These are phyloP conservation scores for Scortechinia acanthostroma DNA, from an alignment of 2,329 filamentous ascomycete genomes.

Conservation along the genomic window DNA sequence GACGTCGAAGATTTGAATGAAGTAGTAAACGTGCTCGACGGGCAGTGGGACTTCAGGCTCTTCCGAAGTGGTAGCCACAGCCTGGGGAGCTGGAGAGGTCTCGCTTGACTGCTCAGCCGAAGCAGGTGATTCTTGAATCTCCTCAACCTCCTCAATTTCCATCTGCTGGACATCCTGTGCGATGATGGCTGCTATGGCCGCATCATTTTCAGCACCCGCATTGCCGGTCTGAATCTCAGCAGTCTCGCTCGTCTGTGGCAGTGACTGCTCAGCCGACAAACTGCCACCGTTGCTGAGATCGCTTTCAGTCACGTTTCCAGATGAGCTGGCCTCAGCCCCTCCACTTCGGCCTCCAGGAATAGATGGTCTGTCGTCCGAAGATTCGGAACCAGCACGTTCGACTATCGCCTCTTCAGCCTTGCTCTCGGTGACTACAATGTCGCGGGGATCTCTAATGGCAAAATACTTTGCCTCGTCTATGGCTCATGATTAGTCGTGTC, in stretches of 20 bases:
- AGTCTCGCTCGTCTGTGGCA: no score
- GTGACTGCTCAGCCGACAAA: no score
- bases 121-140: not conserved
- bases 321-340: slow-evolving; percentile 14
- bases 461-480: slow-evolving; percentile 22
- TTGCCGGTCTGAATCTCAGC: no score
- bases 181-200: not conserved
- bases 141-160: not conserved
- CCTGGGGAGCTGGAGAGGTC: not conserved
- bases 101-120: not conserved
- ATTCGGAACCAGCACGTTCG: not conserved
- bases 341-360: no score
- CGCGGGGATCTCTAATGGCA: slow-evolving; percentile 20
- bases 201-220: not conserved
- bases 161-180: not conserved
- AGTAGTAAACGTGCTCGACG: slow-evolving; percentile 23
- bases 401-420: not conserved
- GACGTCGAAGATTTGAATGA: slow-evolving; percentile 41
- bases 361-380: no score
- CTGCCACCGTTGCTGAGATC: no score
- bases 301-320: slow-evolving; percentile 12
- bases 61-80: not conserved
- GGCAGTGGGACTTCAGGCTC: not conserved
- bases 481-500: not conserved
- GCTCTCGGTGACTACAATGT: slow-evolving; percentile 4